A percentile compares a stretch with the other conserved stretches of the same genome.
Evolutionary conservation across 2,329 filamentous ascomycete species (phyloP).

Genomic region (Alternaria consortialis): DNA sequence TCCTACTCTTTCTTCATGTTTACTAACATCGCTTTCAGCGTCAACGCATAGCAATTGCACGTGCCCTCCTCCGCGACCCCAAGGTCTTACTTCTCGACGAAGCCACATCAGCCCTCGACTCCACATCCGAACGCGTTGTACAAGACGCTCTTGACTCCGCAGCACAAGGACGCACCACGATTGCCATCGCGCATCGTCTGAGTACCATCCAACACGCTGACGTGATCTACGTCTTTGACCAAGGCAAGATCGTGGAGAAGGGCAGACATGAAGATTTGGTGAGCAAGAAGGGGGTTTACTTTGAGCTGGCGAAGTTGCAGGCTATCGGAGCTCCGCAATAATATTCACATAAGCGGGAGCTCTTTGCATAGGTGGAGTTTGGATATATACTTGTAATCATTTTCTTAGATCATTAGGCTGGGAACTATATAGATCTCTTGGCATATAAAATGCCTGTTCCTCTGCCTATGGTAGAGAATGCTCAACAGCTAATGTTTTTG

Average conservation of each 20-base stretch:
- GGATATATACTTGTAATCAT: constrained; percentile 11
- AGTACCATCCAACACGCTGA: constrained; percentile 95
- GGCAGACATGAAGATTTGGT: constrained; percentile 76
- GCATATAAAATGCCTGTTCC: constrained; percentile 1
- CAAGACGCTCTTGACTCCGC: constrained; percentile 83
- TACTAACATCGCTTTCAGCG: constrained; percentile 64
- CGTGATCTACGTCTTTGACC: constrained; percentile 95
- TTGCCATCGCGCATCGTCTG: constrained; percentile 91
- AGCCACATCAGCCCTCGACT: constrained; percentile 52
- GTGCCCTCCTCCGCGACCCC: constrained; percentile 89
- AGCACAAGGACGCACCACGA: constrained; percentile 86
- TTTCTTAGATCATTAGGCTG: constrained; percentile 3
- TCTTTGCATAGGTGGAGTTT: background rate
- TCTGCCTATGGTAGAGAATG: background rate
- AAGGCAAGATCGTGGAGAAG: constrained; percentile 83
- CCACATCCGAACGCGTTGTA: constrained; percentile 72
- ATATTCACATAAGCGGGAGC: background rate
- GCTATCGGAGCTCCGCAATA: constrained; percentile 48
- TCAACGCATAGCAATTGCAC: constrained; percentile 92
- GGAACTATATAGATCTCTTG: background rate
- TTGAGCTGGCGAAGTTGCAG: constrained; percentile 47
- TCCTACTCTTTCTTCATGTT: too few species aligned
- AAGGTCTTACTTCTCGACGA: constrained; percentile 71
- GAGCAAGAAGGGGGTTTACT: constrained; percentile 53
- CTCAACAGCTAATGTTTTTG: background rate